phyloP scores from a whole-genome alignment of 1,284 basidiomycete genomes.

The Lentinula novae-zelandiae region DNA sequence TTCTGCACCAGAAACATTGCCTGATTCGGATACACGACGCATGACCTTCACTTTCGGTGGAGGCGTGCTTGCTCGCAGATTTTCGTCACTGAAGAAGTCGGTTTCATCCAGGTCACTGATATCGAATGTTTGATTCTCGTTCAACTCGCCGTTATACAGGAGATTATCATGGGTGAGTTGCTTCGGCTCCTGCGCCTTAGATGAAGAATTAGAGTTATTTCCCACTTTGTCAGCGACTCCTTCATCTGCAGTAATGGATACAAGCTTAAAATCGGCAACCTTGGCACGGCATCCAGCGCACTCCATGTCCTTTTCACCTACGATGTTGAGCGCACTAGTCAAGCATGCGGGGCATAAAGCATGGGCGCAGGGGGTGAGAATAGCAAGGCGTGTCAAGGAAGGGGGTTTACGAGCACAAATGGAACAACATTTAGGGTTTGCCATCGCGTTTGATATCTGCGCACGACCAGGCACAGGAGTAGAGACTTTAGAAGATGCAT shows the following conservation, averaged over 20 bases:
- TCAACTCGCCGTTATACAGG: not conserved
- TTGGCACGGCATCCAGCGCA: slow-evolving; percentile 70
- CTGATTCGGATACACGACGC: not conserved
- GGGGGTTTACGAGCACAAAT: slow-evolving; percentile 40
- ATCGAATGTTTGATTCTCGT: not conserved
- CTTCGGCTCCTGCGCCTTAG: slow-evolving; percentile 1
- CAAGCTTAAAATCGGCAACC: slow-evolving; percentile 65
- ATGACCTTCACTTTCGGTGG: slow-evolving; percentile 11
- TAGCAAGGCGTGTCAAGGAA: slow-evolving; percentile 48
- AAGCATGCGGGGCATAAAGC: slow-evolving; percentile 73
- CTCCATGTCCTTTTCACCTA: slow-evolving; percentile 80
- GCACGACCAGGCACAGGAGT: slow-evolving; percentile 14
- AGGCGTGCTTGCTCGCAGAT: slow-evolving; percentile 14
- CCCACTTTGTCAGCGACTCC: slow-evolving; percentile 7
- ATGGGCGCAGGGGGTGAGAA: slow-evolving; percentile 69
- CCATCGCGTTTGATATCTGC: slow-evolving; percentile 29
- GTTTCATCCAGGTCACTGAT: not conserved
- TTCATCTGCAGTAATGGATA: slow-evolving; percentile 15
- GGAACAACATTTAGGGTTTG: slow-evolving; percentile 33
- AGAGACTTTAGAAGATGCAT: not conserved
- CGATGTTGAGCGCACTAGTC: slow-evolving; percentile 79
- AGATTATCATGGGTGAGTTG: not conserved
- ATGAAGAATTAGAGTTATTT: not conserved
- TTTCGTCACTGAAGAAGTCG: slow-evolving; percentile 2
- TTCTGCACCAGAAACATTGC: not conserved